Base-by-base conservation (phyloP, 495 filamentous ascomycete species). In the Copromyces sp. region DNA sequence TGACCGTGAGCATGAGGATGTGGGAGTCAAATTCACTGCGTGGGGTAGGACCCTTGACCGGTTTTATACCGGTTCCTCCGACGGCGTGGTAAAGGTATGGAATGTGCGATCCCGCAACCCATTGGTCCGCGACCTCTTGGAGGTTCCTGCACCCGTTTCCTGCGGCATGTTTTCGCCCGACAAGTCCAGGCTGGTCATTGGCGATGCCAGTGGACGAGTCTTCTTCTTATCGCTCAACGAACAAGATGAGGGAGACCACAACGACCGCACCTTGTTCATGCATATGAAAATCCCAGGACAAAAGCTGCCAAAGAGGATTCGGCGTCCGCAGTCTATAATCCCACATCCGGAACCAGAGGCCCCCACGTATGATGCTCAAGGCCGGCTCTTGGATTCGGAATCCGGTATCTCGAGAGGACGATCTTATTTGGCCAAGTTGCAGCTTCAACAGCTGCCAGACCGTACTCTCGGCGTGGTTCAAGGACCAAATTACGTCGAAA, bases 11-110 rank as follows among this genome's bases (percentile, higher is more conserved):
- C 75, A 84, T 5, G 87, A 88, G 29, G 95, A 98, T 77, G 90
- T 91, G 1, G 95, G 95, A 0, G 90, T 97, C 5, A 90, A 91
- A 42, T 90, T 95, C 73, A 88, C 89, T 2, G 82, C 92, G 1
- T 99, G 95, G 95, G 94, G 91, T 2, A 84, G 85, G 3, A 86
- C 86, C 0, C 81, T 85, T 6, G 88, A 92, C 69, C 84, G 91
- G 0, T 88, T 98, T 65, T 97, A 94, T 76, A 97, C 92, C n/a
- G 95, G 94, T 3, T 91, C 90, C 3, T 95, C 94, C 0, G 95
- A 99, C 77, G 95, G 95, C 1, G 83, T 91, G 0, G 84, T 99
- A 8, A 97, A 94, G 71, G 86, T 89, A 24, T 99, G 95, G 95
- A 89, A 98, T 77, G 84, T 96, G 29, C 82, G 83, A 24, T 80